Evolutionary conservation across 495 filamentous ascomycete species (phyloP), one percentile per base, ranked within the genome.

Genomic region (Hypoxylon perforatum): DNA sequence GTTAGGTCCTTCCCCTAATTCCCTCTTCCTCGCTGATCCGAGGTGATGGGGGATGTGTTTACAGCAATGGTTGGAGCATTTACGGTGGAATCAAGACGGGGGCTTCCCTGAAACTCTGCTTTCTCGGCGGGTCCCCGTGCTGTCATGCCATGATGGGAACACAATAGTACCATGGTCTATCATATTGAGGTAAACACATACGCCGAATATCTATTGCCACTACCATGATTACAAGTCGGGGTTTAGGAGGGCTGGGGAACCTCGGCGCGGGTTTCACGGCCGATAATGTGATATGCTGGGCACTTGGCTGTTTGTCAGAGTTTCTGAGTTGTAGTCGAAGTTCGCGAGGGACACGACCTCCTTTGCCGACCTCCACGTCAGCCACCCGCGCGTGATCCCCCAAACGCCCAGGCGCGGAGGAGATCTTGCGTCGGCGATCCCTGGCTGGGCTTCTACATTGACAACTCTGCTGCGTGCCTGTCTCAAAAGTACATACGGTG

Each of bases 361-460:
- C 35, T 25, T 53, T 60, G 60, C 54, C 55, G 44, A 60, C 55
- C 50, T 61, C 63, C 64, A 67, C 64, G 57, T 62, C 65, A 69
- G 49, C 49, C 65, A 63, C 30, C n/a, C n/a, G 44, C 53, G 49
- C 49, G 55, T 59, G 25, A 50, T 56, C 42, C 48, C 41, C 44
- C 55, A 63, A 63, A 25, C 45, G 59, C 55, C 48, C 30, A 69
- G 59, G 62, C 54, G 65, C 65, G 49, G 54, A 69, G 65, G 10
- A 63, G 54, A 63, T 64, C 65, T 69, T 45, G 65, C 49, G 60
- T 57, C 55, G 65, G 60, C 58, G 65, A 69, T 69, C 56, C 25
- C 38, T 49, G 58, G 49, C 22, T 54, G 30, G 36, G 53, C 44
- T 62, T 54, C 41, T 21, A 21, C 15, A 33, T 5, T 47, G n/a